Conservation (phyloP, 176 grass and related monocot genomes). For the Raddia distichophylla region DNA sequence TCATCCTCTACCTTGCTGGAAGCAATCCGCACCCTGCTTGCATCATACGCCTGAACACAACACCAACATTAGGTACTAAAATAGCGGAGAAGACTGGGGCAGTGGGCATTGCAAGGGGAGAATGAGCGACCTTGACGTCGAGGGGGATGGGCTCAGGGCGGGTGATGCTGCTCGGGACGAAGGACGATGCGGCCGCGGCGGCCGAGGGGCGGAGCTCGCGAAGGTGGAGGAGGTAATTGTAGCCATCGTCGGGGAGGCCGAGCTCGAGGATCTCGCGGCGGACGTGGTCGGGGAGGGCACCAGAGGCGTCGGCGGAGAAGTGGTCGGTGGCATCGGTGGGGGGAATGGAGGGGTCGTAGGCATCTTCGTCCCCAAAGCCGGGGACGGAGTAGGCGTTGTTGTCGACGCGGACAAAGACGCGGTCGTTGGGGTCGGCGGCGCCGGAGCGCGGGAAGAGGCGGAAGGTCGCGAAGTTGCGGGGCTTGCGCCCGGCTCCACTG, state of each 20-base stretch:
- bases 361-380: conserved; percentile 57
- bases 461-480: conserved; percentile 81
- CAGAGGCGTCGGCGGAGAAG: background rate
- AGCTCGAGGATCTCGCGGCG: conserved; percentile 86
- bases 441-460: conserved; percentile 77
- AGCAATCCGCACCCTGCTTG: conserved; percentile 67
- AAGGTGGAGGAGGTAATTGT: conserved; percentile 90
- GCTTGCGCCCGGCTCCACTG: conserved; percentile 41
- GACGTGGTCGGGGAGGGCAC: conserved; percentile 47
- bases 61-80: background rate
- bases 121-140: conserved; percentile 74
- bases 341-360: conserved; percentile 49
- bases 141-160: conserved; percentile 63
- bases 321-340: conserved; percentile 18
- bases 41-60: conserved; percentile 77
- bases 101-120: background rate
- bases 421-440: conserved; percentile 58
- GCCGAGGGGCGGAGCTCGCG: conserved; percentile 83
- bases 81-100: background rate
- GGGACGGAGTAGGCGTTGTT: conserved; percentile 71
- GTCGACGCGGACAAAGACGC: conserved; percentile 91
- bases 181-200: conserved; percentile 52
- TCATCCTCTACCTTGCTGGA: conserved; percentile 48
- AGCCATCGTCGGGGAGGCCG: conserved; percentile 91
- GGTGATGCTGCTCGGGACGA: conserved; percentile 53